A percentile compares a stretch with the other conserved stretches of the same genome.
Conservation (phyloP, 1,284 basidiomycete genomes). For the Salmacisia buchloeana region DNA sequence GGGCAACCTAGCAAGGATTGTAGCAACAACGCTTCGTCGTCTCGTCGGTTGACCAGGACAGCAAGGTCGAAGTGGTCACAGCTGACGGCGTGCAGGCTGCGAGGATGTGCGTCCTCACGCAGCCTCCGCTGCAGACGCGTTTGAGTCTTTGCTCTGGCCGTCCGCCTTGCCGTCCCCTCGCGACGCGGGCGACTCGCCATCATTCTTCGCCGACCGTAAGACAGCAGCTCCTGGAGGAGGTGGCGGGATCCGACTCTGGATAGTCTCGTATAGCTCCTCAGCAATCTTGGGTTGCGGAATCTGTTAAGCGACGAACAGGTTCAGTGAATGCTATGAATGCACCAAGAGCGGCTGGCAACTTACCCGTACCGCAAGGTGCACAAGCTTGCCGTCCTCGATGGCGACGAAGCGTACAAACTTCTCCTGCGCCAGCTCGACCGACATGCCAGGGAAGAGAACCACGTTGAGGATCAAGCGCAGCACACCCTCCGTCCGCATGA, state of each 20-base stretch:
- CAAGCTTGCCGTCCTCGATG: constrained; percentile 37
- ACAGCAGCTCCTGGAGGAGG: not conserved
- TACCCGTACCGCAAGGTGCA: constrained; percentile 45
- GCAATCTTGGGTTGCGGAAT: not conserved
- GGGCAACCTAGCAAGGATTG: too few relatives aligned
- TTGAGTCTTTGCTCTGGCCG: too few relatives aligned
- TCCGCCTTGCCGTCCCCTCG: not conserved
- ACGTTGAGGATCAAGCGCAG: constrained; percentile 78
- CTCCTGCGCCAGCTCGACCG: constrained; percentile 66
- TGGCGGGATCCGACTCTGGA: not conserved
- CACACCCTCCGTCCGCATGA: constrained; percentile 92
- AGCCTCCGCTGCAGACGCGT: too few relatives aligned
- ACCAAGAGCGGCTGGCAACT: not conserved
- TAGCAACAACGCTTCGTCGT: too few relatives aligned
- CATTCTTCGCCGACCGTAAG: too few relatives aligned
- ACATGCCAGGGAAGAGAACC: constrained; percentile 78
- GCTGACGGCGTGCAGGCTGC: too few relatives aligned
- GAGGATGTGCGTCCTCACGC: too few relatives aligned
- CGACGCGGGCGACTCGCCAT: too few relatives aligned
- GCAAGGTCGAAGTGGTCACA: too few relatives aligned
- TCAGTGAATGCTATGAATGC: not conserved
- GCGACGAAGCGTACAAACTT: constrained; percentile 45
- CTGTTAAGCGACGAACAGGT: not conserved
- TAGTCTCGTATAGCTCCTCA: not conserved
- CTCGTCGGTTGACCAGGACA: too few relatives aligned